phyloP scores from a whole-genome alignment of 73 alveolate species.

The Diophrys sp. region DNA sequence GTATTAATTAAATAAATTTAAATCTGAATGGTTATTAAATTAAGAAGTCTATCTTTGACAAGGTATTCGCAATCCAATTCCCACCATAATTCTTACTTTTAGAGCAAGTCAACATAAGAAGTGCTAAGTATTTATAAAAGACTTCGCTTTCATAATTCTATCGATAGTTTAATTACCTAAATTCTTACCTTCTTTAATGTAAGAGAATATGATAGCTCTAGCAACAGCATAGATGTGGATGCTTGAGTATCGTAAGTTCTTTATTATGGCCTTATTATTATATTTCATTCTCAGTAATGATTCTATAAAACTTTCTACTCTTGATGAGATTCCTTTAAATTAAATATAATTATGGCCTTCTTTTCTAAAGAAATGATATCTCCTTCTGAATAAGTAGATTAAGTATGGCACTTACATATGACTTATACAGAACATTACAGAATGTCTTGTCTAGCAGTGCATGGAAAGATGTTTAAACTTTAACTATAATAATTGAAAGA shows the following conservation, averaged over 20 bases:
- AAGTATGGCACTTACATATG: slow-evolving; percentile 59
- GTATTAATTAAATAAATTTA: slow-evolving; percentile 26
- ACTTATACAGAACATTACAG: slow-evolving; percentile 33
- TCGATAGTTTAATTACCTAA: slow-evolving; percentile 8
- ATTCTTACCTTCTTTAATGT: slow-evolving; percentile 1
- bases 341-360: slow-evolving; percentile 27
- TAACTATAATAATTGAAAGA: slow-evolving; percentile 17
- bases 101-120: no score
- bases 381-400: slow-evolving; percentile 58
- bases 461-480: slow-evolving; percentile 5
- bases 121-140: no score
- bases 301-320: not conserved
- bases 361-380: slow-evolving; percentile 19
- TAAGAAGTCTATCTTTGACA: slow-evolving; percentile 35
- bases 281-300: slow-evolving; percentile 24
- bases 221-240: slow-evolving; percentile 26
- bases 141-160: slow-evolving; percentile 13
- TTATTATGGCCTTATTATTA: slow-evolving; percentile 38
- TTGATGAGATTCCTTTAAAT: slow-evolving; percentile 21
- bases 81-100: slow-evolving; percentile 29
- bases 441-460: slow-evolving; percentile 3
- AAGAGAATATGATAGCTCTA: slow-evolving; percentile 18
- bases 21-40: slow-evolving; percentile 49
- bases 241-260: slow-evolving; percentile 43
- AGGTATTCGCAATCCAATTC: not conserved